These are phyloP conservation scores for Acarospora socialis DNA, from an alignment of 2,329 filamentous ascomycete species.

Conservation along the genomic window DNA sequence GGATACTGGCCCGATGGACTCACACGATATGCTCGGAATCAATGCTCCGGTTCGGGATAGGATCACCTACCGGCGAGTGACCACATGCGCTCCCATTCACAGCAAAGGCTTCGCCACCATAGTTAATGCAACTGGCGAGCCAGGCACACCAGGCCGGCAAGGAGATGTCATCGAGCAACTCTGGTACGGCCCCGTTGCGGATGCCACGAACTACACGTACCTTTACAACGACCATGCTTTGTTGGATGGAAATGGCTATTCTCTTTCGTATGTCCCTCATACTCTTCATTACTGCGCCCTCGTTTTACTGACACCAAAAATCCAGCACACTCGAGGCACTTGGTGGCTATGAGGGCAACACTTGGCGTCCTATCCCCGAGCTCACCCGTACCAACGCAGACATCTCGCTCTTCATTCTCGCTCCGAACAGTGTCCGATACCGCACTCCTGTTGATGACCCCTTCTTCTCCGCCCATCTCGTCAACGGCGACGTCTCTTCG, in stretches of 20 bases:
- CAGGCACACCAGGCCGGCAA: too few species aligned
- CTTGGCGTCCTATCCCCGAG: background rate
- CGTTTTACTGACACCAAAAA: background rate
- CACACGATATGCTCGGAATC: constrained; percentile 3
- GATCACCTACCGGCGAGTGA: constrained; percentile 2
- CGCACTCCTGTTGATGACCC: background rate
- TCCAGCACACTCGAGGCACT: background rate
- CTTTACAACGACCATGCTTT: constrained; percentile 5
- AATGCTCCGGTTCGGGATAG: constrained; percentile 1
- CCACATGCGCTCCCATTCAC: constrained; percentile 10
- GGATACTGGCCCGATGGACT: constrained; percentile 3
- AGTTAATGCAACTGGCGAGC: constrained; percentile 6
- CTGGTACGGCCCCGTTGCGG: background rate
- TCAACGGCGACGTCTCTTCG: background rate
- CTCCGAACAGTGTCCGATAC: background rate
- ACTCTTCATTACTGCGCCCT: background rate
- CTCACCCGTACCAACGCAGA: background rate
- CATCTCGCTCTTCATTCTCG: background rate
- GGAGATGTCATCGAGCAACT: constrained; percentile 1
- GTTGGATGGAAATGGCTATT: constrained; percentile 1
- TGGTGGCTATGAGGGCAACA: constrained; percentile 1
- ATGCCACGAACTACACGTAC: constrained; percentile 6
- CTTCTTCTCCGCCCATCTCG: background rate
- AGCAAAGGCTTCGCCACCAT: constrained; percentile 1
- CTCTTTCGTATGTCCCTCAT: constrained; percentile 6